Base-by-base conservation (phyloP, 805 yeast species). In the Ogataea paraovalis region DNA sequence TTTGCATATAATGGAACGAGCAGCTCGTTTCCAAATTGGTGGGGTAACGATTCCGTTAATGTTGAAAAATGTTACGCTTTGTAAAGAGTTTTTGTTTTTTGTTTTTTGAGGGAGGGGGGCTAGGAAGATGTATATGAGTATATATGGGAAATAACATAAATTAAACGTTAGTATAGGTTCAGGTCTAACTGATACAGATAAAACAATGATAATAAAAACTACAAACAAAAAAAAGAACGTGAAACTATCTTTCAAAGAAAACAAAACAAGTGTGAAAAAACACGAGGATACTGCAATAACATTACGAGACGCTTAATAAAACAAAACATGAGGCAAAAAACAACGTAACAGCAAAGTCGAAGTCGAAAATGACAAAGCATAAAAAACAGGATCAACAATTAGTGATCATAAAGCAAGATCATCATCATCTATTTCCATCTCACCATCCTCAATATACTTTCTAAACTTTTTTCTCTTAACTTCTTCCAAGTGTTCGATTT, bases 11-110 rank as follows among this genome's bases (percentile, higher is more conserved):
- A 40, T 21, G 45, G 47, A 7, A 53, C 56, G 12, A 10, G 6
- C 4, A 45, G 33, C 21, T 43, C 52, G 7, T 57, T 62, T 37
- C 78, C 78, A 1, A 37, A 61, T 43, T 76, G 80, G 80, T 76
- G 76, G 73, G 80, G 80, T 8, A 76, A 76, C 52, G 71, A 74
- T 49, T 57, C 62, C 1, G 48, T 49, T n/a, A 70, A 64, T 48
- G 62, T 76, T 4, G 80, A 76, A 52, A 60, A 75, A 46, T 76
- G 80, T 50, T 76, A 72, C 60, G 78, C 78, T 23, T 42, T 55
- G 28, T 57, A 47, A 41, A n/a, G 28, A 25, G 10, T 25, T 25
- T 25, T 25, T 25, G 10, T 25, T 10, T 25, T 25, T 25, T 25
- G 6, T 25, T 25, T 25, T 25, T 25, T 25, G 6, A 10, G 28